phyloP scores from a whole-genome alignment of 2,329 filamentous ascomycete genomes.

The Monosporascus sp. region DNA sequence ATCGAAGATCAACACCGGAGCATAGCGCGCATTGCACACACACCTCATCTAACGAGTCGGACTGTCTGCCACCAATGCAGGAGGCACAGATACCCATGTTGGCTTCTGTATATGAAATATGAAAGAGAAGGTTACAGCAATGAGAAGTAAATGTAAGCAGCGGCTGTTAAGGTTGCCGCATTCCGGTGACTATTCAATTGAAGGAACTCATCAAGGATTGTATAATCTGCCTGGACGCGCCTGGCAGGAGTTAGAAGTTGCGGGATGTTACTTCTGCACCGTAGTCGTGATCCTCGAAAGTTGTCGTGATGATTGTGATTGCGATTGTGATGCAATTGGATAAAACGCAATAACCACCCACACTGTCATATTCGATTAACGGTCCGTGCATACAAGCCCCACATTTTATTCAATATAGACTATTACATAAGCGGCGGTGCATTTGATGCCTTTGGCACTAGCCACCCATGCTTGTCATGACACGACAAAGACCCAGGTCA shows the following conservation, averaged over 20 bases:
- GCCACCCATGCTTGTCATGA: too few relatives aligned
- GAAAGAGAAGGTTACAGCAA: not conserved
- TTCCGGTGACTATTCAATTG: conserved; percentile 9
- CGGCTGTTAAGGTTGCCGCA: not conserved
- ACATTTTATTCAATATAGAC: too few relatives aligned
- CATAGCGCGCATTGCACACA: conserved; percentile 10
- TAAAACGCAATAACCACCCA: too few relatives aligned
- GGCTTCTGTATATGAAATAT: not conserved
- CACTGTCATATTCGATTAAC: too few relatives aligned
- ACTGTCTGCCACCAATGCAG: conserved; percentile 50
- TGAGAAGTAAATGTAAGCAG: conserved; percentile 1
- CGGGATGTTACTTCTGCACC: not conserved
- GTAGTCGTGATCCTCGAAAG: too few relatives aligned
- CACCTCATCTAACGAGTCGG: conserved; percentile 53
- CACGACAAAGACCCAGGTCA: too few relatives aligned
- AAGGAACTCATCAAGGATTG: conserved; percentile 25
- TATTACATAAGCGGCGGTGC: too few relatives aligned
- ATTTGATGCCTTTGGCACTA: too few relatives aligned
- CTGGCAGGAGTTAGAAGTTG: conserved; percentile 28
- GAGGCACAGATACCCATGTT: conserved; percentile 58
- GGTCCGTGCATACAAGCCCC: too few relatives aligned
- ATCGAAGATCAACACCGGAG: not conserved
- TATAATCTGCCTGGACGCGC: conserved; percentile 27
- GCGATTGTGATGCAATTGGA: too few relatives aligned
- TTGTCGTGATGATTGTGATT: too few relatives aligned